Evolutionary conservation across 139 green algal species (phyloP).

Genomic region (Microglena sp.): DNA sequence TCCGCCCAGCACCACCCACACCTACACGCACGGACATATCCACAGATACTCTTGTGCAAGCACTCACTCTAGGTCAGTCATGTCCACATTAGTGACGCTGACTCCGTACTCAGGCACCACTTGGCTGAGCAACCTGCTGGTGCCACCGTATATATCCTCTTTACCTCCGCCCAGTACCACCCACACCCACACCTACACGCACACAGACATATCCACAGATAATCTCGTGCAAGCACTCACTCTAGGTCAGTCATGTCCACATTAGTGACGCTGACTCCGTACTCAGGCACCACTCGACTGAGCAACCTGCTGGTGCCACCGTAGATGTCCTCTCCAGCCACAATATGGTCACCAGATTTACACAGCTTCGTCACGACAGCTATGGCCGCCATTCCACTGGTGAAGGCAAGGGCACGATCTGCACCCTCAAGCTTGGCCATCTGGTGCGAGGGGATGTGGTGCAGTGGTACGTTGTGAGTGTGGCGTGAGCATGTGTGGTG

Average conservation of each 20-base stretch:
- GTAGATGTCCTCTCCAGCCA: constrained; percentile 95
- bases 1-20: too few species aligned
- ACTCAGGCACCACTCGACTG: constrained; percentile 33
- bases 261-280: constrained; percentile 60
- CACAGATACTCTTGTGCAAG: too few species aligned
- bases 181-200: too few species aligned
- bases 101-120: constrained; percentile 34
- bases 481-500: not conserved
- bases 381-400: constrained; percentile 91
- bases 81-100: constrained; percentile 85
- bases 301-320: constrained; percentile 89
- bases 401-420: constrained; percentile 79
- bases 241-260: constrained; percentile 85
- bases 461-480: not conserved
- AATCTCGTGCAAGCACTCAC: too few species aligned
- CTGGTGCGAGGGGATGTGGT: constrained; percentile 47
- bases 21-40: too few species aligned
- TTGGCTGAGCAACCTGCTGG: constrained; percentile 71
- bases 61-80: constrained; percentile 43
- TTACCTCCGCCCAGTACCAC: too few species aligned
- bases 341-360: constrained; percentile 57
- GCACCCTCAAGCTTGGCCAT: constrained; percentile 82
- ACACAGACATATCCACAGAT: too few species aligned
- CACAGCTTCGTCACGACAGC: constrained; percentile 54
- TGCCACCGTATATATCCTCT: constrained; percentile 98